Evolutionary conservation across 768 basidiomycete genomes (phyloP).

Genomic region (Mycena haematopus): DNA sequence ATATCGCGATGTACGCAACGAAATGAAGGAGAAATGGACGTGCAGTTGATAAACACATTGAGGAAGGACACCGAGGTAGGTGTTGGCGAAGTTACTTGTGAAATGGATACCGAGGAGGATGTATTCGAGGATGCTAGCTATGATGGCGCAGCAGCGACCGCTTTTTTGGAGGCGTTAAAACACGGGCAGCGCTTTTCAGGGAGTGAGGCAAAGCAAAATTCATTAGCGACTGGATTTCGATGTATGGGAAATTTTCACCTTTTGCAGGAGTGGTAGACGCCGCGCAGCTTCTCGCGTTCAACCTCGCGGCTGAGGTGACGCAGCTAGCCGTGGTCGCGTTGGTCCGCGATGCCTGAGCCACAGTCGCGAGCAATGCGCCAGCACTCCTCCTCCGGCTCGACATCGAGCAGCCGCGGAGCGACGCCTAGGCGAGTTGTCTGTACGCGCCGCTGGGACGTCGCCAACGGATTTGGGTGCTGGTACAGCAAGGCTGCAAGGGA

Average conservation of each 20-base stretch:
- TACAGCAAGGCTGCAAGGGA: constrained; percentile 28
- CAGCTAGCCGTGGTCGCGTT: constrained; percentile 91
- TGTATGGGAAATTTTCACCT: constrained; percentile 59
- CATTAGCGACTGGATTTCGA: not conserved
- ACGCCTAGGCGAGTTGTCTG: constrained; percentile 70
- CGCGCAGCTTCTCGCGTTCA: constrained; percentile 80
- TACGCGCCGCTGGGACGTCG: constrained; percentile 56
- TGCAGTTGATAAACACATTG: too few relatives aligned
- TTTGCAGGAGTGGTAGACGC: constrained; percentile 93
- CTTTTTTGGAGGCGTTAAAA: too few relatives aligned
- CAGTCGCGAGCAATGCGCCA: constrained; percentile 95
- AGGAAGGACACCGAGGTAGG: too few relatives aligned
- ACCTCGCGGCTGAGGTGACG: constrained; percentile 93
- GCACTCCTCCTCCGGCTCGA: constrained; percentile 90
- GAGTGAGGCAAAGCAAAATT: constrained; percentile 19
- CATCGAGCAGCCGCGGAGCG: constrained; percentile 80
- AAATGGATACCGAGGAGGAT: too few relatives aligned
- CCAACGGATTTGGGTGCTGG: constrained; percentile 50
- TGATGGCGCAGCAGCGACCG: too few relatives aligned
- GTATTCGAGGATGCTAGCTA: too few relatives aligned
- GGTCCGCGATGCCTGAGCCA: constrained; percentile 81
- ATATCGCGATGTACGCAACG: too few relatives aligned
- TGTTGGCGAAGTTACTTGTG: too few relatives aligned
- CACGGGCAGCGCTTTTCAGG: too few relatives aligned
- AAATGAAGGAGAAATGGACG: too few relatives aligned